phyloP scores from a whole-genome alignment of 2,329 filamentous ascomycete species.

The Diplocarpon rosae region DNA sequence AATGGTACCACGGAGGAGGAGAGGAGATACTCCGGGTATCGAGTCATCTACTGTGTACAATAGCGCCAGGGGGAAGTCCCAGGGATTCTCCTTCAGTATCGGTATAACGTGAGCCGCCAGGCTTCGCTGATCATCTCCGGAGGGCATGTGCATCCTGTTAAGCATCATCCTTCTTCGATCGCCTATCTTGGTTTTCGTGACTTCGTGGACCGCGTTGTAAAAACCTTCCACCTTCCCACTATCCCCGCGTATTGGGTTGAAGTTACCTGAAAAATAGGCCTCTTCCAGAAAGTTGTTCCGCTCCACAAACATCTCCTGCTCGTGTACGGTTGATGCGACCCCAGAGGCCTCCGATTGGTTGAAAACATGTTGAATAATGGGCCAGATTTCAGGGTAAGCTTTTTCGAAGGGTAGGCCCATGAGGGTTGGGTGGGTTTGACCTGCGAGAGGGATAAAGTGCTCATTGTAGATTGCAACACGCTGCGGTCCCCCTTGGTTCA shows the following conservation, averaged over 20 bases:
- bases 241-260: slow-evolving; percentile 19
- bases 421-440: slow-evolving; percentile 17
- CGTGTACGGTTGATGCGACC: slow-evolving; percentile 14
- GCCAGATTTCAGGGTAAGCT: slow-evolving; percentile 17
- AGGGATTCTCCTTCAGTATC: slow-evolving; percentile 15
- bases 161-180: slow-evolving; percentile 20
- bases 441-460: slow-evolving; percentile 17
- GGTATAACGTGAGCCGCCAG: slow-evolving; percentile 16
- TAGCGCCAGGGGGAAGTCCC: slow-evolving; percentile 22
- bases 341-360: slow-evolving; percentile 13
- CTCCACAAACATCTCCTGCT: slow-evolving; percentile 20
- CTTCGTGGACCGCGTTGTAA: slow-evolving; percentile 19
- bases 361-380: slow-evolving; percentile 13
- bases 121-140: slow-evolving; percentile 2
- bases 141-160: slow-evolving; percentile 13
- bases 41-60: slow-evolving; percentile 20
- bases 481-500: slow-evolving; percentile 15
- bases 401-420: slow-evolving; percentile 16
- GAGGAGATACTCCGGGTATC: slow-evolving; percentile 1
- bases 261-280: slow-evolving; percentile 22
- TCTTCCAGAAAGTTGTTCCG: slow-evolving; percentile 20
- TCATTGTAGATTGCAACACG: slow-evolving; percentile 23
- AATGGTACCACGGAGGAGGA: slow-evolving; percentile 14
- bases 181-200: slow-evolving; percentile 18
- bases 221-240: slow-evolving; percentile 19